These are phyloP conservation scores for Citrullus amarus DNA, from an alignment of 306 rosid species.

Conservation along the genomic window DNA sequence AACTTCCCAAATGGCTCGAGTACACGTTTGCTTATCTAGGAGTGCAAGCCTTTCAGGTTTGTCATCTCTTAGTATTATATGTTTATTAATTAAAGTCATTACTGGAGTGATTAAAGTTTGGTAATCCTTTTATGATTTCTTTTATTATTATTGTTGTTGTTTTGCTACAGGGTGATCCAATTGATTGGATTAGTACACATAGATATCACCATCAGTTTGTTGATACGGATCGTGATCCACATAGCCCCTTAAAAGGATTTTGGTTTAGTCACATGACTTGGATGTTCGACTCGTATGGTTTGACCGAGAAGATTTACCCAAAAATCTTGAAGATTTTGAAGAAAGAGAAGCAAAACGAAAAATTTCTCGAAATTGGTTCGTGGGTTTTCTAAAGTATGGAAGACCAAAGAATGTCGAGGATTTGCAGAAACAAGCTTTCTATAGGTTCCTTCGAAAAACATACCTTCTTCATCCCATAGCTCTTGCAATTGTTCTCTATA, in stretches of 20 bases:
- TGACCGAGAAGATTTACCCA: constrained; percentile 33
- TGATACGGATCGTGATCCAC: constrained; percentile 83
- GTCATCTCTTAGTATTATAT: too few relatives aligned
- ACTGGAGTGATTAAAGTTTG: too few relatives aligned
- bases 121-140: too few relatives aligned
- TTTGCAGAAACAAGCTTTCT: background rate
- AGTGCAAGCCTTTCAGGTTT: constrained; percentile 61
- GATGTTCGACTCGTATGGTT: constrained; percentile 50
- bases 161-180: constrained; percentile 52
- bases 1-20: constrained; percentile 85
- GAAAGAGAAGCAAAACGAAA: background rate
- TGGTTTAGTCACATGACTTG: constrained; percentile 81
- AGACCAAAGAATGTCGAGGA: background rate
- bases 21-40: constrained; percentile 72
- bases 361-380: background rate
- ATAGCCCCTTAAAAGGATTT: constrained; percentile 75
- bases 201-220: constrained; percentile 85
- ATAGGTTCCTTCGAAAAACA: background rate
- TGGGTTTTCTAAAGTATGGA: background rate
- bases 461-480: background rate
- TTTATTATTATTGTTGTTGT: too few relatives aligned
- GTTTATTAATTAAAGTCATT: too few relatives aligned
- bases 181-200: constrained; percentile 91
- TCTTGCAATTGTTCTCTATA: background rate
- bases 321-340: background rate